A percentile compares a stretch with the other conserved stretches of the same genome.
phyloP scores from a whole-genome alignment of 495 filamentous ascomycete genomes.

The Aspergillus heteromorphus region DNA sequence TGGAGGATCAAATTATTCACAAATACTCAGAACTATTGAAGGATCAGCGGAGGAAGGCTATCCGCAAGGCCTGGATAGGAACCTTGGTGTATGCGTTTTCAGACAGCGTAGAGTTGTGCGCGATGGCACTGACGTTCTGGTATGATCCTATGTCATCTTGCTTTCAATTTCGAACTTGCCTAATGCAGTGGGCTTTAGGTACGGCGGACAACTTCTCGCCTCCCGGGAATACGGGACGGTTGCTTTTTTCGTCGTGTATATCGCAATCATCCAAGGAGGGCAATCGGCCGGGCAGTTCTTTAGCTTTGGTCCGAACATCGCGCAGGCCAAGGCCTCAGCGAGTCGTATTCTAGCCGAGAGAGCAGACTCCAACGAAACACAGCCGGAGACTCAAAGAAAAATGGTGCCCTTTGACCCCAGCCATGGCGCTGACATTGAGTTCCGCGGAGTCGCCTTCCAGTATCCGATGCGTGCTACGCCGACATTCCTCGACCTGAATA shows the following conservation, averaged over 20 bases:
- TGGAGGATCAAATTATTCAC: conserved; percentile 44
- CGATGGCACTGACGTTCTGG: conserved; percentile 55
- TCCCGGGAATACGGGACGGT: conserved; percentile 42
- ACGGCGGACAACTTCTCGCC: conserved; percentile 50
- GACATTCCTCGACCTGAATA: conserved; percentile 38
- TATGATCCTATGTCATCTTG: conserved; percentile 18
- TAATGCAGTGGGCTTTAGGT: conserved; percentile 20
- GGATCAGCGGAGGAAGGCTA: conserved; percentile 46
- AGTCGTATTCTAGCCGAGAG: conserved; percentile 43
- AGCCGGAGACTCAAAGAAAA: not conserved
- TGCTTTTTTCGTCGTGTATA: conserved; percentile 56
- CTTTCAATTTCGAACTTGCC: not conserved
- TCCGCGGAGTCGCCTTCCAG: conserved; percentile 52
- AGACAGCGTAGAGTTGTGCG: conserved; percentile 42
- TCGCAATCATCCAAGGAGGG: conserved; percentile 53
- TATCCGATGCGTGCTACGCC: conserved; percentile 50
- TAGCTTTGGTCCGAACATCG: conserved; percentile 43
- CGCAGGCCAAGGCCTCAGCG: conserved; percentile 52
- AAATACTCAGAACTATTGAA: conserved; percentile 46
- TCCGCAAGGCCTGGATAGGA: conserved; percentile 46
- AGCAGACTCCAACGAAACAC: not conserved
- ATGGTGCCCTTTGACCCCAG: not conserved
- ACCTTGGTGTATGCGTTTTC: conserved; percentile 31
- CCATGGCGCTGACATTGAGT: conserved; percentile 12
- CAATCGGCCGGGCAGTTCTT: conserved; percentile 53